Base-by-base conservation (phyloP, 176 grass and related monocot genomes). In the Paspalum notatum region DNA sequence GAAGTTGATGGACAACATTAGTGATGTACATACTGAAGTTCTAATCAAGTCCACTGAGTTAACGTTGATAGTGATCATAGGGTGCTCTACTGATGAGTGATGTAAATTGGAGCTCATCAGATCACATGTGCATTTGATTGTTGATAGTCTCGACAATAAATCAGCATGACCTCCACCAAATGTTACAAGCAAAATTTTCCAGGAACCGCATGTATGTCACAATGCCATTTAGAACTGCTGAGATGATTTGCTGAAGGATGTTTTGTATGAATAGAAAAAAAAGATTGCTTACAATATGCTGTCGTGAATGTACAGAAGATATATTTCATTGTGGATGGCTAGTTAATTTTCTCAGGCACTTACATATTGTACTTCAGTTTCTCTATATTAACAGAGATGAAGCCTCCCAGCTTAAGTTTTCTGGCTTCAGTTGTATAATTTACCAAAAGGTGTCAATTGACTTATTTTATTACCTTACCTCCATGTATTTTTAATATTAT, bases 31-130 rank as follows among this genome's bases (percentile, higher is more conserved):
- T 77, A 77, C 49, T 69, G 43, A 55, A 77, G 48, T 38, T 56
- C 56, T 85, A 65, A 81, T 15, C 52, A 81, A 65, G 59, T 54
- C 53, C 38, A 49, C 71, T 3, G 32, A 48, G 62, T 71, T 48
- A 27, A 18, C 32, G 32, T 32, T 64, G 41, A 80, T 76, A 59
- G 13, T 85, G 63, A 85, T 68, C 65, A 42, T 15, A 25, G 21
- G 26, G 7, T 5, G 16, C 1, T 59, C 27, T 66, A 55, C 8
- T 6, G 48, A 65, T 53, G 9, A 20, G 1, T 37, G 22, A 2
- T 68, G 55, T 46, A 87, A 46, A 77, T 46, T 15, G 17, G 55
- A 76, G 52, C 38, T 24, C 46, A 20, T 4, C 37, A 54, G 45
- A 76, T 25, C 27, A 44, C 52, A 48, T 59, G 13, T 17, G 14